phyloP scores from a whole-genome alignment of 306 rosid species.

The Castanea sativa region DNA sequence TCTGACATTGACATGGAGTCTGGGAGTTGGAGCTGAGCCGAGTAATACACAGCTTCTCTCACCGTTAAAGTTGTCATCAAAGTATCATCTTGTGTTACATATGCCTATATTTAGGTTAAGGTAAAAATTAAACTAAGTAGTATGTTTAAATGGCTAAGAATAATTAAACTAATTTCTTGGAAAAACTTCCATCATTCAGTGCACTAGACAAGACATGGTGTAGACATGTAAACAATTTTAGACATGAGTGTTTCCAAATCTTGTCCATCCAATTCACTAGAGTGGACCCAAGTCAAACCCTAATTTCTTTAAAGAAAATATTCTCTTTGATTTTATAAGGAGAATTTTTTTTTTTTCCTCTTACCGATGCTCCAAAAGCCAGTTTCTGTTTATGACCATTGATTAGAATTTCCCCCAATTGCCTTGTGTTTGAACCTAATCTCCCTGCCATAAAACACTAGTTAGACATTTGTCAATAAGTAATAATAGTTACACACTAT shows the following conservation, averaged over 20 bases:
- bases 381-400: slow-evolving; percentile 34
- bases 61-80: slow-evolving; percentile 41
- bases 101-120: slow-evolving; percentile 32
- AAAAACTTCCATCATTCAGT: too few relatives aligned
- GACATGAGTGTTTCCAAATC: too few relatives aligned
- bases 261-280: too few relatives aligned
- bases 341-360: not conserved
- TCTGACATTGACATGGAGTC: slow-evolving; percentile 38
- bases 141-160: too few relatives aligned
- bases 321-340: too few relatives aligned
- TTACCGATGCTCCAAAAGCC: slow-evolving; percentile 42
- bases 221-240: too few relatives aligned
- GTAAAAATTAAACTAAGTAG: not conserved
- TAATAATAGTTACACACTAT: not conserved
- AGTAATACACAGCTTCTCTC: slow-evolving; percentile 48
- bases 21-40: slow-evolving; percentile 53
- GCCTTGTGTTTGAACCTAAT: slow-evolving; percentile 28
- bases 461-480: not conserved
- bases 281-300: too few relatives aligned
- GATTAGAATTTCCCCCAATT: slow-evolving; percentile 36
- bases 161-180: too few relatives aligned
- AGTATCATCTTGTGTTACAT: slow-evolving; percentile 54
- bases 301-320: too few relatives aligned
- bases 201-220: too few relatives aligned
- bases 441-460: slow-evolving; percentile 33